phyloP scores from a whole-genome alignment of 352 stramenopile genomes.

The Elongisporangium senticosum region DNA sequence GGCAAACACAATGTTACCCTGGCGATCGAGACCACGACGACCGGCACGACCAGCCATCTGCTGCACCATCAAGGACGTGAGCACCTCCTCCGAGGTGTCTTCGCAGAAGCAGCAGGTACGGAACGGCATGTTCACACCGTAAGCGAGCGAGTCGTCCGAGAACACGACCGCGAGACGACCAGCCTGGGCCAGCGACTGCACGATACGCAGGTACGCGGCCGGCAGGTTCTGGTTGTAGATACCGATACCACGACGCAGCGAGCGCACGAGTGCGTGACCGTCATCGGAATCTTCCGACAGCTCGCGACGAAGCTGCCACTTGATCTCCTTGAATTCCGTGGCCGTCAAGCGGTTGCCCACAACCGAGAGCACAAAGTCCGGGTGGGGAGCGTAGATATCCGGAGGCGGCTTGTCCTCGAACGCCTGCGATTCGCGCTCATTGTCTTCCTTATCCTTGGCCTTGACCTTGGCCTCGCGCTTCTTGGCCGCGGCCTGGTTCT shows the following conservation, averaged over 20 bases:
- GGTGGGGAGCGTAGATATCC: conserved; percentile 96
- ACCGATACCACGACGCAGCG: conserved; percentile 94
- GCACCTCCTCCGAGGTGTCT: conserved; percentile 89
- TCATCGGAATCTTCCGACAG: conserved; percentile 80
- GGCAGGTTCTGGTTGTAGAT: conserved; percentile 99
- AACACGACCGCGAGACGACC: conserved; percentile 97
- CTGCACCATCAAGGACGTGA: conserved; percentile 97
- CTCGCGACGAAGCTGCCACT: conserved; percentile 80
- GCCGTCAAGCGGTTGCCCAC: conserved; percentile 91
- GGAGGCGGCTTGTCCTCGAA: conserved; percentile 79
- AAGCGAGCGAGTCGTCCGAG: conserved; percentile 96
- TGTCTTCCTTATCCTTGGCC: conserved; percentile 88
- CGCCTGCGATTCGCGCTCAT: conserved; percentile 71
- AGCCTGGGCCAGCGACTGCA: conserved; percentile 95
- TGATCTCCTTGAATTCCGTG: conserved; percentile 89
- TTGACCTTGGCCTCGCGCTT: conserved; percentile 93
- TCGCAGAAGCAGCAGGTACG: conserved; percentile 97
- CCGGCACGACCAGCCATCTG: conserved; percentile 98
- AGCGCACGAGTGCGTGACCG: conserved; percentile 73
- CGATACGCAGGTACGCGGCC: conserved; percentile 92
- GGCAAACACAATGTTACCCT: conserved; percentile 96
- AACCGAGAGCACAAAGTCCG: conserved; percentile 96
- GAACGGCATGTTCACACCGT: conserved; percentile 99
- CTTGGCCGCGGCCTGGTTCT: conserved; percentile 87
- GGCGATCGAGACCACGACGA: conserved; percentile 95